phyloP scores from a whole-genome alignment of 2,329 filamentous ascomycete species.

The Venturia asperata region DNA sequence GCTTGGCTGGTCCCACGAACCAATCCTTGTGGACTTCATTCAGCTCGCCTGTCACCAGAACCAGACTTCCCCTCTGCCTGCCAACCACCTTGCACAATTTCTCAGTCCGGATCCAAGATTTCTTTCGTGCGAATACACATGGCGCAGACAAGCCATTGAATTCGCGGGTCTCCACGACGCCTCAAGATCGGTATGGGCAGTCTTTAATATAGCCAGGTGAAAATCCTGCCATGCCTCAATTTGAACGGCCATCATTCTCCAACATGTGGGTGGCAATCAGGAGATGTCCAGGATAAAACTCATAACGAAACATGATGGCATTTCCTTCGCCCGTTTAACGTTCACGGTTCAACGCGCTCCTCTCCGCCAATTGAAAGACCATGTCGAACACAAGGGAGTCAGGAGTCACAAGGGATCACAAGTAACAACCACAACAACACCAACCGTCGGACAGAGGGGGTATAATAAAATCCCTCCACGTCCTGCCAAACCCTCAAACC shows the following conservation, averaged over 20 bases:
- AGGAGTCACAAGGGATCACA: background rate
- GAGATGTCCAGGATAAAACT: background rate
- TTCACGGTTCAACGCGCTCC: background rate
- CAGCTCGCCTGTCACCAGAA: background rate
- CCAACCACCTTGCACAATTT: background rate
- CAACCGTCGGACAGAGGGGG: background rate
- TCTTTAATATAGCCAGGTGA: conserved; percentile 6
- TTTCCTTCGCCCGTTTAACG: background rate
- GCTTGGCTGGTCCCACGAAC: background rate
- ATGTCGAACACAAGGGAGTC: background rate
- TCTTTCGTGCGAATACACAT: background rate
- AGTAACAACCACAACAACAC: background rate
- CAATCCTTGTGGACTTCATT: background rate
- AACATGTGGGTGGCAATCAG: background rate
- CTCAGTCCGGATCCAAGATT: background rate
- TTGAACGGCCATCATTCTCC: background rate
- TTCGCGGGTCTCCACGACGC: background rate
- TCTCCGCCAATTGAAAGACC: too few relatives aligned
- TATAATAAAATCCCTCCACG: background rate
- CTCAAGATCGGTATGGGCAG: background rate
- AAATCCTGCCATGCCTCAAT: conserved; percentile 3
- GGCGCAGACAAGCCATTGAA: background rate
- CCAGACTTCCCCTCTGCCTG: background rate
- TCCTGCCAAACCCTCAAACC: background rate
- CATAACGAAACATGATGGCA: background rate